A percentile compares a stretch with the other conserved stretches of the same genome.
Conservation (phyloP, 768 basidiomycete species). For the Kwoniella pini region DNA sequence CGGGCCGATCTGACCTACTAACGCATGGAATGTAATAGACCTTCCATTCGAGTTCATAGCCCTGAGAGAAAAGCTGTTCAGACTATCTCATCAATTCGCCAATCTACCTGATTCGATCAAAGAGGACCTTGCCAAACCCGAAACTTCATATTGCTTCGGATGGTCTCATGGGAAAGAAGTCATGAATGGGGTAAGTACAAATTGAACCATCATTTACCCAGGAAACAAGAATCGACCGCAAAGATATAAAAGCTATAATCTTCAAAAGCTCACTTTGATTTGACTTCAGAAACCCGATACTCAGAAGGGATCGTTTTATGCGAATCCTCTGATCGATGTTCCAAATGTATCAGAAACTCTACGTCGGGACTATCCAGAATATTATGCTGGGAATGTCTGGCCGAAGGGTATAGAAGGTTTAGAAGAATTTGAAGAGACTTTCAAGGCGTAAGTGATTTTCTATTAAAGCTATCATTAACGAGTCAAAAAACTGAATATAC, state of each 20-base stretch:
- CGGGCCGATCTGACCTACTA: too few relatives aligned
- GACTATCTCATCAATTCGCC: slow-evolving; percentile 73
- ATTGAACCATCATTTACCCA: neutral
- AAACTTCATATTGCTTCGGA: slow-evolving; percentile 87
- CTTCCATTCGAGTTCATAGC: slow-evolving; percentile 67
- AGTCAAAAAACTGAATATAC: neutral
- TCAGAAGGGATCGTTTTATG: slow-evolving; percentile 92
- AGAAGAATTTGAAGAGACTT: slow-evolving; percentile 79
- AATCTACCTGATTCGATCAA: slow-evolving; percentile 65
- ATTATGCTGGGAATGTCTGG: slow-evolving; percentile 90
- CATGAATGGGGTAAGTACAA: slow-evolving; percentile 74
- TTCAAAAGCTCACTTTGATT: too few relatives aligned
- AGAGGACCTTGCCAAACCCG: slow-evolving; percentile 73
- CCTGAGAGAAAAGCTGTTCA: slow-evolving; percentile 72
- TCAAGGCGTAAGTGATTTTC: slow-evolving; percentile 84
- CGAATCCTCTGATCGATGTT: slow-evolving; percentile 70
- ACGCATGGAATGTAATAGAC: slow-evolving; percentile 59
- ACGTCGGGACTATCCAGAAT: slow-evolving; percentile 69
- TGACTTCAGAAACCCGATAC: slow-evolving; percentile 60
- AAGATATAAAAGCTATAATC: too few relatives aligned
- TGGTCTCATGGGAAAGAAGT: slow-evolving; percentile 99
- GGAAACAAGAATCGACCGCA: too few relatives aligned
- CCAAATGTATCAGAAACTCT: slow-evolving; percentile 65
- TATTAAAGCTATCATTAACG: too few relatives aligned
- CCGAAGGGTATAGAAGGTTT: slow-evolving; percentile 53